Evolutionary conservation across 2,329 filamentous ascomycete species (phyloP).

Genomic region (Macrophomina pseudophaseolina): DNA sequence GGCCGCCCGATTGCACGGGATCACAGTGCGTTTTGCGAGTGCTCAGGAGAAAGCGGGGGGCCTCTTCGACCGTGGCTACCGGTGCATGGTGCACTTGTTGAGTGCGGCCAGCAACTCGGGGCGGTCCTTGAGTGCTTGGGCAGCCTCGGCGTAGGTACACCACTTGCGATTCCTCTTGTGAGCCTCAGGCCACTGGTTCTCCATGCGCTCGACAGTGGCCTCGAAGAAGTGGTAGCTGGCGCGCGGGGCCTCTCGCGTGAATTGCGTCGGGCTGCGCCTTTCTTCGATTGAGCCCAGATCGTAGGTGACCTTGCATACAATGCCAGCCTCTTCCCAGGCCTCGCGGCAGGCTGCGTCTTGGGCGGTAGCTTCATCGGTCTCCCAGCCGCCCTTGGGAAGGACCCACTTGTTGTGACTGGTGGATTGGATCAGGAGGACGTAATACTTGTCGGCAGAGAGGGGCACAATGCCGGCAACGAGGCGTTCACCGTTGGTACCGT

Average conservation of each 20-base stretch:
- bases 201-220: slow-evolving; percentile 83
- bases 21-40: background rate
- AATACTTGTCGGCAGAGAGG: slow-evolving; percentile 80
- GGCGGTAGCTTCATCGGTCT: slow-evolving; percentile 86
- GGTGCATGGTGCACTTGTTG: slow-evolving; percentile 70
- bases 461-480: slow-evolving; percentile 95
- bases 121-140: slow-evolving; percentile 73
- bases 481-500: slow-evolving; percentile 88
- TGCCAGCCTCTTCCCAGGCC: slow-evolving; percentile 98
- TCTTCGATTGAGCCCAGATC: slow-evolving; percentile 88
- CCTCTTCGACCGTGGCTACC: slow-evolving; percentile 34
- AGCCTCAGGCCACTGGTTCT: slow-evolving; percentile 89
- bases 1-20: background rate
- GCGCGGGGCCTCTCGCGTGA: slow-evolving; percentile 70
- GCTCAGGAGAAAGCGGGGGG: slow-evolving; percentile 6
- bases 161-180: slow-evolving; percentile 89
- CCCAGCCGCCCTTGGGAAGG: slow-evolving; percentile 96
- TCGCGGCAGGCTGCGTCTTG: slow-evolving; percentile 85
- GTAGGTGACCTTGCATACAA: slow-evolving; percentile 80
- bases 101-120: slow-evolving; percentile 90
- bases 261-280: slow-evolving; percentile 64
- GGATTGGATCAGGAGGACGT: slow-evolving; percentile 92
- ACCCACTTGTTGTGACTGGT: slow-evolving; percentile 93
- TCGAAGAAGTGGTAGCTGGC: slow-evolving; percentile 83
- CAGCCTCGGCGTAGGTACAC: slow-evolving; percentile 86